Base-by-base conservation (phyloP, 768 basidiomycete genomes). In the Suillus luteus region DNA sequence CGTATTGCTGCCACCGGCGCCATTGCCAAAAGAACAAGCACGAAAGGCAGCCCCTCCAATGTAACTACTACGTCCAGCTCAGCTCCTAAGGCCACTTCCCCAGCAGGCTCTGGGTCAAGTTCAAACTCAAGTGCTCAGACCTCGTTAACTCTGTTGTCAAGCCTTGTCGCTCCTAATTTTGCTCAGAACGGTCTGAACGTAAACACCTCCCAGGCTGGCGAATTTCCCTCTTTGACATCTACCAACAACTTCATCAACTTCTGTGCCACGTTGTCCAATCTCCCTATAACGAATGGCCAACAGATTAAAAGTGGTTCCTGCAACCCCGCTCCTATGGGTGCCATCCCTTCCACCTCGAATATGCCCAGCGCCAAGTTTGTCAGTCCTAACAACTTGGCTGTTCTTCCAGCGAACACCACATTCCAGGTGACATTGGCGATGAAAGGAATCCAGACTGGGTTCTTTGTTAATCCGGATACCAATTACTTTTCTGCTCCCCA, bases 201-300 rank as follows among this genome's bases (percentile, higher is more conserved):
- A 27, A 69, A 64, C 33, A 66, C 71, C 24, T 65, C 77, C 0
- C 67, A 68, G 1, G 65, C 79, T 60, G 86, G 85, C 35, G 81
- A 87, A 73, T 80, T 81, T 27, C 77, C 85, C 15, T 88, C 86
- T 7, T 74, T 85, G 8, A 87, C 83, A 0, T 87, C 87, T n/a
- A 74, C 73, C 54, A 88, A 91, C 78, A 91, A 91, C 79, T 92
- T 88, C 73, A 89, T 89, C 76, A 88, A 89, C 77, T 87, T 79
- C 72, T 89, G 89, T 68, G 73, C 78, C 8, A 83, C 81, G 17
- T 69, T 80, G 4, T 70, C 80, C 4, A 68, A 79, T 59, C 72
- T 82, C 57, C 82, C 87, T 3, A 78, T 89, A 64, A 90, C 89
- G 51, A 83, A 87, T 67, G 87, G 88, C n/a, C 60, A 79, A 67